phyloP scores from a whole-genome alignment of 768 basidiomycete species.

The Phanerochaete sordida region DNA sequence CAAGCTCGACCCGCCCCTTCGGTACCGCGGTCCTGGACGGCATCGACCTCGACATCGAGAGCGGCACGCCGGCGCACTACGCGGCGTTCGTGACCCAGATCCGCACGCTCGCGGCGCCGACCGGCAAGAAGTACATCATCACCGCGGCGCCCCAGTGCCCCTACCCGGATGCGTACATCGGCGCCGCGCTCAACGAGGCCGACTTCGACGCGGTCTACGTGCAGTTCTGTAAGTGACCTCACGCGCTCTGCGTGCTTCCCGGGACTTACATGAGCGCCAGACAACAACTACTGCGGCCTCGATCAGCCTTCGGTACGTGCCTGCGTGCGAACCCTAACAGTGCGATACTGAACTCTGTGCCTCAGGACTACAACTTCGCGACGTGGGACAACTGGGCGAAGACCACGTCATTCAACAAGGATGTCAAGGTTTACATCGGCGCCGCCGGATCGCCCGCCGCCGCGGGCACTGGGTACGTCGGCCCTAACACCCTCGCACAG shows the following conservation, averaged over 20 bases:
- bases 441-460: slow-evolving; percentile 56
- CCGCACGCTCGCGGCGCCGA: slow-evolving; percentile 44
- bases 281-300: slow-evolving; percentile 61
- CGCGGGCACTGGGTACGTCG: slow-evolving; percentile 56
- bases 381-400: slow-evolving; percentile 68
- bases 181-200: slow-evolving; percentile 56
- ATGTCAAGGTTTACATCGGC: slow-evolving; percentile 65
- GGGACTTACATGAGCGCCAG: slow-evolving; percentile 14
- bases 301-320: slow-evolving; percentile 48
- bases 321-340: slow-evolving; percentile 29
- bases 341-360: slow-evolving; percentile 26
- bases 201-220: slow-evolving; percentile 73
- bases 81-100: slow-evolving; percentile 45
- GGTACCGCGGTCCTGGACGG: slow-evolving; percentile 71
- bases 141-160: slow-evolving; percentile 70
- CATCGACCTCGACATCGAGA: slow-evolving; percentile 76
- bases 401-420: slow-evolving; percentile 51
- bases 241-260: not conserved
- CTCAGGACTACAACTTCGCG: slow-evolving; percentile 53
- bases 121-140: slow-evolving; percentile 60
- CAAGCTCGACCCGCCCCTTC: slow-evolving; percentile 61
- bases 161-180: slow-evolving; percentile 62
- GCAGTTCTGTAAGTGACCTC: slow-evolving; percentile 49
- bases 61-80: slow-evolving; percentile 37
- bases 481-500: slow-evolving; percentile 40